Conservation (phyloP, 768 basidiomycete genomes). For the Trametes sanguinea region DNA sequence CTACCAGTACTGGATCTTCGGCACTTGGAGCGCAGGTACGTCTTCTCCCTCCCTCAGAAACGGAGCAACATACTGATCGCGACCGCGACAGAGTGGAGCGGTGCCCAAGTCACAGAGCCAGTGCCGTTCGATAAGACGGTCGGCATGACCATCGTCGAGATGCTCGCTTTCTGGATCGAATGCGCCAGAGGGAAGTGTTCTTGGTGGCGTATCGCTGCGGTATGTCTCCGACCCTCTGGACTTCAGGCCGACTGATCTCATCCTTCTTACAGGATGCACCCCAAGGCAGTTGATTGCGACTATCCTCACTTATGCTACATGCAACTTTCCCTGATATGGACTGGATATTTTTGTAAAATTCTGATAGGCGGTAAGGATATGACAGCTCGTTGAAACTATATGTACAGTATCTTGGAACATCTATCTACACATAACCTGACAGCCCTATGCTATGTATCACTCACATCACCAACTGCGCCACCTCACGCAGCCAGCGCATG, state of each 20-base stretch:
- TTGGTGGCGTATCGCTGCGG: slow-evolving; percentile 10
- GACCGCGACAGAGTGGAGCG: slow-evolving; percentile 5
- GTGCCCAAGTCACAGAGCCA: not conserved
- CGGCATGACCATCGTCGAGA: slow-evolving; percentile 9
- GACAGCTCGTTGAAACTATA: no score
- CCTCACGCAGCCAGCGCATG: slow-evolving; percentile 19
- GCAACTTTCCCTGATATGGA: no score
- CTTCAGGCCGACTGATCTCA: slow-evolving; percentile 25
- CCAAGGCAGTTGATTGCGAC: not conserved
- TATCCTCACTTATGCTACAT: no score
- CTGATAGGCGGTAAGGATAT: no score
- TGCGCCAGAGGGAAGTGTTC: not conserved
- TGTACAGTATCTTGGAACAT: no score
- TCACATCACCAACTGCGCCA: not conserved
- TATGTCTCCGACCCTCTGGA: slow-evolving; percentile 1
- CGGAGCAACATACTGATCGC: not conserved
- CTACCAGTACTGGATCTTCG: slow-evolving; percentile 20
- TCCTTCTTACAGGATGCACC: slow-evolving; percentile 19
- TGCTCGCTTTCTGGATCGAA: slow-evolving; percentile 19
- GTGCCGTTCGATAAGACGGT: slow-evolving; percentile 10
- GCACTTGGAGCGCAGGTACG: slow-evolving; percentile 17
- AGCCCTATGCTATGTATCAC: no score
- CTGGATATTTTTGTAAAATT: no score
- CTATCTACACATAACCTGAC: no score
- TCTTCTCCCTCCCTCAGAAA: no score